Evolutionary conservation across 306 rosid genomes (phyloP).

Genomic region (Quillaja saponaria): DNA sequence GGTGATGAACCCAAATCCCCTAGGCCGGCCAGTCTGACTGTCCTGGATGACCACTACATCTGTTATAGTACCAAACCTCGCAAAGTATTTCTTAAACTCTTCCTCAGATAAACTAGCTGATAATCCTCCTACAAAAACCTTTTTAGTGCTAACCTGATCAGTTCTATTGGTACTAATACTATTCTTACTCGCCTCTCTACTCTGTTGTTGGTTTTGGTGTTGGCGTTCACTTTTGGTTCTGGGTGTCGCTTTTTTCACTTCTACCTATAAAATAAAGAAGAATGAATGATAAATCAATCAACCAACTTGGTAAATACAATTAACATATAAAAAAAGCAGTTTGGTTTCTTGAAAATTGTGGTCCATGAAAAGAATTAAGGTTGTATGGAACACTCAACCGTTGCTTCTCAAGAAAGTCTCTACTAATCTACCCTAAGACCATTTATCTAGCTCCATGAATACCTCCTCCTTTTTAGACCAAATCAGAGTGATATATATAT

Average conservation of each 20-base stretch:
- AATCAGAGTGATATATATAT: too few relatives aligned
- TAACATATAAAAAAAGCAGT: neutral
- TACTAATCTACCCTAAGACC: neutral
- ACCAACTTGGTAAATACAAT: constrained; percentile 6
- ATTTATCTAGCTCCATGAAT: neutral
- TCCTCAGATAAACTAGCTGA: constrained; percentile 60
- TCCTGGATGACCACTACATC: constrained; percentile 92
- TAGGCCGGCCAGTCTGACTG: constrained; percentile 64
- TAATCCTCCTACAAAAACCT: constrained; percentile 86
- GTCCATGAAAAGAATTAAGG: too few relatives aligned
- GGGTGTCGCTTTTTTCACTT: constrained; percentile 66
- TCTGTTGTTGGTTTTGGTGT: constrained; percentile 46
- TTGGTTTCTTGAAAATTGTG: neutral
- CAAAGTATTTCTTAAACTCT: constrained; percentile 72
- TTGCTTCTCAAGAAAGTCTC: neutral
- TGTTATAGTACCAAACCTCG: constrained; percentile 65
- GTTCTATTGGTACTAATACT: constrained; percentile 38
- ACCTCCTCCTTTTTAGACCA: neutral
- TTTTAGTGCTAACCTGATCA: constrained; percentile 53
- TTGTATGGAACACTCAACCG: too few relatives aligned
- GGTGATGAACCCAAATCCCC: constrained; percentile 89
- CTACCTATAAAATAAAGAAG: constrained; percentile 46
- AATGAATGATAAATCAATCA: constrained; percentile 23
- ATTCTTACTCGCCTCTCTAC: constrained; percentile 38
- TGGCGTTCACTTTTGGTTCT: constrained; percentile 56